Evolutionary conservation across 169 alveolate species (phyloP).

Genomic region (Sarcocystis neurona): DNA sequence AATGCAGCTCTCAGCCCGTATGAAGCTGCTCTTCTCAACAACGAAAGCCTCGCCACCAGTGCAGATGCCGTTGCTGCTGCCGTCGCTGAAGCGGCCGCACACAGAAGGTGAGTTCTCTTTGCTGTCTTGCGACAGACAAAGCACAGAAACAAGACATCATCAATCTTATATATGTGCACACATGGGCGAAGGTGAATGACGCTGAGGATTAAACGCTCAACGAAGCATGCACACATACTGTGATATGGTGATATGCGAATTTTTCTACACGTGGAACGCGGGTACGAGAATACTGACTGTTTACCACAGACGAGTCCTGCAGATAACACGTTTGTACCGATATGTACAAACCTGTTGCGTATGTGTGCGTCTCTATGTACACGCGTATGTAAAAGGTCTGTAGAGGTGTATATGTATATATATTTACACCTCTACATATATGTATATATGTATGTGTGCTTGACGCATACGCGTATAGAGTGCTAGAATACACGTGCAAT

Average conservation of each 20-base stretch:
- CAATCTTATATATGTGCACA: too few relatives aligned
- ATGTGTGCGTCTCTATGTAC: background rate
- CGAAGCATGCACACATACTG: too few relatives aligned
- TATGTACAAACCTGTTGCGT: background rate
- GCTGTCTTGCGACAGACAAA: too few relatives aligned
- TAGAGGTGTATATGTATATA: background rate
- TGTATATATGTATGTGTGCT: background rate
- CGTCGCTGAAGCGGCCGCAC: conserved; percentile 72
- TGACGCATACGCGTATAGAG: background rate
- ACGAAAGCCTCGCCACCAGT: conserved; percentile 53
- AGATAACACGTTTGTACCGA: background rate
- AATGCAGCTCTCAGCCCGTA: conserved; percentile 71
- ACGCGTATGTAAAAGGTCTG: background rate
- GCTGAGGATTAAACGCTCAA: too few relatives aligned
- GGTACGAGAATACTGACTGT: too few relatives aligned
- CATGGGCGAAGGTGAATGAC: too few relatives aligned
- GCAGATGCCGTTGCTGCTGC: conserved; percentile 70
- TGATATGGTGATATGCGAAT: too few relatives aligned
- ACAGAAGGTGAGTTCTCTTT: conserved; percentile 62
- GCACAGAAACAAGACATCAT: too few relatives aligned
- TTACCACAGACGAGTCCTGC: too few relatives aligned
- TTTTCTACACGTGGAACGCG: too few relatives aligned
- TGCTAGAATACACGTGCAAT: background rate
- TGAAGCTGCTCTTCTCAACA: conserved; percentile 67
- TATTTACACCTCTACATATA: background rate